Evolutionary conservation across 208 protist genomes (phyloP).

Genomic region (Crithidia mellificae): DNA sequence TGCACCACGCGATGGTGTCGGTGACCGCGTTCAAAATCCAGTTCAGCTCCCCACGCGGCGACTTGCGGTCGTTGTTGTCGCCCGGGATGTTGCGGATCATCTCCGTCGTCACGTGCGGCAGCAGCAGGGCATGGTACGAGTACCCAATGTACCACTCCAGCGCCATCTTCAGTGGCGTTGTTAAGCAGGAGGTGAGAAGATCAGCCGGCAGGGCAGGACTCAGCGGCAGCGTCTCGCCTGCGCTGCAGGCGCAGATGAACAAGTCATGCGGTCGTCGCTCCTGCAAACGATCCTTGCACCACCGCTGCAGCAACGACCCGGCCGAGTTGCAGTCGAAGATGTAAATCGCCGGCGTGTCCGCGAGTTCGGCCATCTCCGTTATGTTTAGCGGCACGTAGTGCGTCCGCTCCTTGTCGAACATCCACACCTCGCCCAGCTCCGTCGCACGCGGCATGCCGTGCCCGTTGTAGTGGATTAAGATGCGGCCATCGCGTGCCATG

Average conservation of each 20-base stretch:
- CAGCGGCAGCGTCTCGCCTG: slow-evolving; percentile 95
- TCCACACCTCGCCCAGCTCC: slow-evolving; percentile 97
- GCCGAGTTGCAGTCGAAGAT: slow-evolving; percentile 98
- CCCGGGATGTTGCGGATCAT: slow-evolving; percentile 84
- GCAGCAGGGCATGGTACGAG: slow-evolving; percentile 75
- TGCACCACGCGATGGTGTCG: slow-evolving; percentile 98
- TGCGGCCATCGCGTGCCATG: slow-evolving; percentile 87
- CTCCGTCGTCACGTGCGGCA: slow-evolving; percentile 85
- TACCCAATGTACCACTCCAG: slow-evolving; percentile 93
- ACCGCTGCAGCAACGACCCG: slow-evolving; percentile 83
- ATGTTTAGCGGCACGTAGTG: slow-evolving; percentile 99
- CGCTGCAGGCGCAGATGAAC: slow-evolving; percentile 95
- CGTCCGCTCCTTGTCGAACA: slow-evolving; percentile 97
- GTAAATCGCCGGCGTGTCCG: slow-evolving; percentile 95
- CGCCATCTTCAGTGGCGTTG: slow-evolving; percentile 97
- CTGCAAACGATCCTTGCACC: slow-evolving; percentile 72
- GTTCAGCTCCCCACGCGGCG: slow-evolving; percentile 96
- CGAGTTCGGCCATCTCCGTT: slow-evolving; percentile 93
- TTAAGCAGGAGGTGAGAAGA: slow-evolving; percentile 98
- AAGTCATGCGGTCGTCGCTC: slow-evolving; percentile 85
- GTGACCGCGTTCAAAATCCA: slow-evolving; percentile 99
- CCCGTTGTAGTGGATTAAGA: slow-evolving; percentile 99
- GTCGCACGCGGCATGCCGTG: slow-evolving; percentile 98
- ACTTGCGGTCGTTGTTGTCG: slow-evolving; percentile 79
- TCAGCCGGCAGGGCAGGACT: slow-evolving; percentile 98